Conservation (phyloP, 805 yeast species). For the Hanseniaspora osmophila region DNA sequence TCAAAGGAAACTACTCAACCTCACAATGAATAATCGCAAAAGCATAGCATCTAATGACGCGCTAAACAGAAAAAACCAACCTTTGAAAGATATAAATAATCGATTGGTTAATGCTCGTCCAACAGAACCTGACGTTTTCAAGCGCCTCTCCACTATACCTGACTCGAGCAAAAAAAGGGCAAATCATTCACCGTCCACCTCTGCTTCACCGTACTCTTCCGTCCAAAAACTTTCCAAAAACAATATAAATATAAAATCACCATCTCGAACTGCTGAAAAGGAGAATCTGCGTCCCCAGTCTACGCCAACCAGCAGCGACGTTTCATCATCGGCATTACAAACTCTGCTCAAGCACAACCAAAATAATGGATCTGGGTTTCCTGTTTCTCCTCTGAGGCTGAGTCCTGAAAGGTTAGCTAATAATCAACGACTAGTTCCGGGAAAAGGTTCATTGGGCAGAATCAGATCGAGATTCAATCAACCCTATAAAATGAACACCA, state of each 20-base stretch:
- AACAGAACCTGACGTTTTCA: neutral
- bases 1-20: neutral
- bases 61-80: neutral
- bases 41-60: neutral
- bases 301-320: no score
- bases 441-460: constrained; percentile 18
- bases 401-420: constrained; percentile 13
- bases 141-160: neutral
- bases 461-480: constrained; percentile 15
- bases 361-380: constrained; percentile 6
- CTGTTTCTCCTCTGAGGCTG: constrained; percentile 19
- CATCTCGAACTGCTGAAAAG: no score
- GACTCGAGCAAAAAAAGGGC: neutral
- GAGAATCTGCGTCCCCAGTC: no score
- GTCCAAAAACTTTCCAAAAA: no score
- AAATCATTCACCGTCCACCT: no score
- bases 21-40: neutral
- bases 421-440: constrained; percentile 19
- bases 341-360: no score
- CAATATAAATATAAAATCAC: no score
- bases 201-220: no score
- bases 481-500: constrained; percentile 10
- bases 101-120: neutral
- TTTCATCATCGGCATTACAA: no score
- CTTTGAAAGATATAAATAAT: neutral